A percentile compares a stretch with the other conserved stretches of the same genome.
Conservation (phyloP, 2,329 filamentous ascomycete genomes). For the Aureobasidium sp. region DNA sequence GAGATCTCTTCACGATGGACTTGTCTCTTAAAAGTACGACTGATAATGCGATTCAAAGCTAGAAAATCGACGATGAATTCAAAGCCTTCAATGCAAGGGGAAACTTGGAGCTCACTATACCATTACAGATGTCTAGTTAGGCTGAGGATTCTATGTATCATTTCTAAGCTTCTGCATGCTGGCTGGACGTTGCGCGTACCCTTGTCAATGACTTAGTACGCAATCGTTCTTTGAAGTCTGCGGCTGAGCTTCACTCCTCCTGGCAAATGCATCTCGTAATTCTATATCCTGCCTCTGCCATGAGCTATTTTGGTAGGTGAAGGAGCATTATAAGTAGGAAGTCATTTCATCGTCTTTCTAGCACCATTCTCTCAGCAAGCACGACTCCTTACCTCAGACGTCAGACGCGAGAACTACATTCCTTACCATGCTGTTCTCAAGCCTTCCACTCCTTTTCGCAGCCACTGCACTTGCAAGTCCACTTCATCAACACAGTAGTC, state of each 20-base stretch:
- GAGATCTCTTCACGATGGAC: not conserved
- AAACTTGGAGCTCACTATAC: not conserved
- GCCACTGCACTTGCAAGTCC: not conserved
- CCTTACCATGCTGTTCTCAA: not conserved
- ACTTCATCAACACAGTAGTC: not conserved
- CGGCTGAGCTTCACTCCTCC: not conserved
- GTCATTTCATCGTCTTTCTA: not conserved
- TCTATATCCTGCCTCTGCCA: not conserved
- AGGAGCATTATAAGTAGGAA: not conserved
- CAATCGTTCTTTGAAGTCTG: not conserved
- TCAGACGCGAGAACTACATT: not conserved
- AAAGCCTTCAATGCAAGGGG: not conserved
- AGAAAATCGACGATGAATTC: not conserved
- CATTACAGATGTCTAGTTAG: not conserved
- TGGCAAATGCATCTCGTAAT: not conserved
- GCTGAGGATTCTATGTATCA: not conserved
- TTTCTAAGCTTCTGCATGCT: not conserved
- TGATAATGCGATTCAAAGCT: not conserved
- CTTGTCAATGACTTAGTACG: not conserved
- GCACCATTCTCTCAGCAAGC: not conserved
- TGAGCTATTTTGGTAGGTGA: not conserved
- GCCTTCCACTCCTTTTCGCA: not conserved
- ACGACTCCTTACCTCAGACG: not conserved
- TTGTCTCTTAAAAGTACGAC: not conserved
- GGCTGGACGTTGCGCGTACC: not conserved